Percentiles rank a stretch among this genome's conserved stretches.
These are phyloP conservation scores for Solanum paucissectum DNA, from an alignment of 257 asterid genomes.

Conservation along the genomic window DNA sequence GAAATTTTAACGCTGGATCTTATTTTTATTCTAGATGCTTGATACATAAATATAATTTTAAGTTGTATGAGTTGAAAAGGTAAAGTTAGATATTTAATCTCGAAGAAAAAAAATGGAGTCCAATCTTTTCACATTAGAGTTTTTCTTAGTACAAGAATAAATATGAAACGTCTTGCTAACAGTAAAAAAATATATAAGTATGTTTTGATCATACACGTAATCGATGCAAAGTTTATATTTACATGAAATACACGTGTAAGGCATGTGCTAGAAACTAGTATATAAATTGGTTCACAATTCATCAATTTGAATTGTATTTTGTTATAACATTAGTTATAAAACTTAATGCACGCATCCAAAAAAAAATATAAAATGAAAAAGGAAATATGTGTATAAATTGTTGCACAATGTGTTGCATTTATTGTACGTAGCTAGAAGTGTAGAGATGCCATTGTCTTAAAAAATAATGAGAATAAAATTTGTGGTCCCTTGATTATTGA, in stretches of 20 bases:
- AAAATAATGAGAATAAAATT: neutral
- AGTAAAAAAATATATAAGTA: neutral
- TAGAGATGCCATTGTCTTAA: neutral
- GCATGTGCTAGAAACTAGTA: neutral
- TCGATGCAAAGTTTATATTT: no score
- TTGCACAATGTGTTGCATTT: neutral
- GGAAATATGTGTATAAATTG: neutral
- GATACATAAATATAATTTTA: neutral
- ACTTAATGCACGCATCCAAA: no score
- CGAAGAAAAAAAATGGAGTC: neutral
- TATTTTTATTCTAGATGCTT: fast-evolving
- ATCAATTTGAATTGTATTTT: neutral
- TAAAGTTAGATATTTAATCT: neutral
- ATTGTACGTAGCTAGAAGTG: neutral
- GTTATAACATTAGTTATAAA: no score
- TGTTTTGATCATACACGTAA: neutral
- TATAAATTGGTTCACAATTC: no score
- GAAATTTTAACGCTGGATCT: neutral
- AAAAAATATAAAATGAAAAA: neutral
- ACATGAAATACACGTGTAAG: no score
- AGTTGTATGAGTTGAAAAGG: neutral
- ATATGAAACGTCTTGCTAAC: neutral
- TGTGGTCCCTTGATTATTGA: neutral
- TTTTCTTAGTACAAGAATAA: neutral
- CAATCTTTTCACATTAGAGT: neutral